phyloP scores from a whole-genome alignment of 176 grass and related monocot species.

The Oryza meridionalis region DNA sequence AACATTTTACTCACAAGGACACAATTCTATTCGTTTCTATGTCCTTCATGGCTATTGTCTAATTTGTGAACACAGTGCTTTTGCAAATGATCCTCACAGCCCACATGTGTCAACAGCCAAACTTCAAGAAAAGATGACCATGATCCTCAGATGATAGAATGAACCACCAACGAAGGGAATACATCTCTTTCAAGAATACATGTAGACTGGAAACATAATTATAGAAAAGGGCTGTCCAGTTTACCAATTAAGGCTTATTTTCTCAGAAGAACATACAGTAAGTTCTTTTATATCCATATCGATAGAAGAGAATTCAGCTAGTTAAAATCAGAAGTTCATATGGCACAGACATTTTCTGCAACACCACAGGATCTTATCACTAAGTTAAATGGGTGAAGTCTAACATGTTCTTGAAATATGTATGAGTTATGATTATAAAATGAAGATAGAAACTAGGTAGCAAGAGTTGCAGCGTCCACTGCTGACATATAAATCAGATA shows the following conservation, averaged over 20 bases:
- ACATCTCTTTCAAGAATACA: too few species aligned
- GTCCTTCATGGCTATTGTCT: background rate
- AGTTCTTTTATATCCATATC: background rate
- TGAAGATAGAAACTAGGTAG: slow-evolving; percentile 22
- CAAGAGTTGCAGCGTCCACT: slow-evolving; percentile 19
- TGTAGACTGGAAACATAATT: too few species aligned
- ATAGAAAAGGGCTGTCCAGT: too few species aligned
- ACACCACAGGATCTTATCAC: slow-evolving; percentile 1
- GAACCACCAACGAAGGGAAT: background rate
- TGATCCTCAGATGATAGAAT: background rate
- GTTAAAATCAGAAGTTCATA: slow-evolving; percentile 3
- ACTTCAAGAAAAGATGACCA: background rate
- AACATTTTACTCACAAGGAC: background rate
- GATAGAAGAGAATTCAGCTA: background rate
- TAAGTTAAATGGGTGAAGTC: slow-evolving; percentile 9
- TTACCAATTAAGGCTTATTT: too few species aligned
- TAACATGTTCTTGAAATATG: background rate
- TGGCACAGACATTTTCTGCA: background rate
- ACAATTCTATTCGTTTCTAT: too few species aligned
- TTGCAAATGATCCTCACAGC: background rate
- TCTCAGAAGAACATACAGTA: background rate
- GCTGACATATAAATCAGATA: slow-evolving; percentile 12
- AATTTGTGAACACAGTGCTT: background rate
- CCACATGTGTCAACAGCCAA: background rate
- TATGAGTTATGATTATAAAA: slow-evolving; percentile 11